phyloP scores from a whole-genome alignment of 352 stramenopile genomes.

The Phytophthora sp. region DNA sequence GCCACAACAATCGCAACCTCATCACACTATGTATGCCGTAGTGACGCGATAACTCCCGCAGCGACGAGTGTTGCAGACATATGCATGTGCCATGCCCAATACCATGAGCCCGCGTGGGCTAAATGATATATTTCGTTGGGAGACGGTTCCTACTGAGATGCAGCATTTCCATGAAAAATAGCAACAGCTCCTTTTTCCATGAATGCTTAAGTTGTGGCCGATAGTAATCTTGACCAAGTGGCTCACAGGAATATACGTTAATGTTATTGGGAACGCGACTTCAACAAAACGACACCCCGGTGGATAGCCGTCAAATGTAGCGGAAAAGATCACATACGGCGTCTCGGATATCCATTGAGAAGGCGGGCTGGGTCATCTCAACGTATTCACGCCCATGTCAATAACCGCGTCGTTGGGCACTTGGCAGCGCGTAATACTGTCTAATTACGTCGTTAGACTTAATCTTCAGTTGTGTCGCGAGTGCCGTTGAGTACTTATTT shows the following conservation, averaged over 20 bases:
- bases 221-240: not conserved
- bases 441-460: not conserved
- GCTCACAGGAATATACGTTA: not conserved
- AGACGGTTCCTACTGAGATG: not conserved
- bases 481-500: not conserved
- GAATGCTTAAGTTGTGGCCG: not conserved
- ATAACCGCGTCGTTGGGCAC: not conserved
- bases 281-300: not conserved
- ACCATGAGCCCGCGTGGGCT: not conserved
- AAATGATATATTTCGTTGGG: not conserved
- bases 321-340: not conserved
- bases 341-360: not conserved
- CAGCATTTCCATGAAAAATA: not conserved
- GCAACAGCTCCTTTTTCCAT: not conserved
- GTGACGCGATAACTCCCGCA: no score
- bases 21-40: no score
- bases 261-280: not conserved
- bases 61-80: not conserved
- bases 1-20: no score
- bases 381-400: not conserved
- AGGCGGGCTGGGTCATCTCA: not conserved
- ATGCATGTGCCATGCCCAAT: not conserved
- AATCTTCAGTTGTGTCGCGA: not conserved
- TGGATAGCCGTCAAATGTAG: not conserved
- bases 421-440: not conserved